Evolutionary conservation across 768 basidiomycete species (phyloP), one percentile per base, ranked within the genome.

Genomic region (Mrakia frigida): DNA sequence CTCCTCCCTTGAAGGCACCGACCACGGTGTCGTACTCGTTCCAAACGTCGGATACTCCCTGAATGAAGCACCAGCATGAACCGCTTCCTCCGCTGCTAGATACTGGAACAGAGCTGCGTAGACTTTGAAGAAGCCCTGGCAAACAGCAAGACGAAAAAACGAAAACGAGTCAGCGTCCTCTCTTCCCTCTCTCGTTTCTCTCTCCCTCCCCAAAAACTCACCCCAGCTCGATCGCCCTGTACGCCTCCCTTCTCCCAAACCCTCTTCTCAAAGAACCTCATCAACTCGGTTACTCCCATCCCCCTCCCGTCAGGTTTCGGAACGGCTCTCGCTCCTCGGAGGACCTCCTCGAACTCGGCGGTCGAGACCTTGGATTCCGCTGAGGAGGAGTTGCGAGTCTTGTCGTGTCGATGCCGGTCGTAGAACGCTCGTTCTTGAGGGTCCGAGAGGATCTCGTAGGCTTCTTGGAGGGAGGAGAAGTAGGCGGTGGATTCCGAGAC

Each of bases 391-490:
- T 16, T 81, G 76, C n/a, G n/a, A n/a, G n/a, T n/a, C n/a, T n/a
- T n/a, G n/a, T n/a, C n/a, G 25, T 81, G 80, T 6, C 79, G 65
- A 67, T 98, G 96, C 6, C 89, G 89, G 83, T 99, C 97, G 83
- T 99, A 99, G 92, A 94, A 99, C 61, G 97, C 94, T 80, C 97
- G 87, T 87, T 98, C 96, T 92, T 96, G 88, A 85, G 87, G 86
- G 82, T 80, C 72, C 67, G 59, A 65, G 56, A 78, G 43, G 63
- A 61, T 75, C 77, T 98, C 97, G 81, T 98, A 98, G 6, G 97
- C 97, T 81, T 96, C 92, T 80, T 98, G 97, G 11, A 99, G 84
- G 25, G 88, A 84, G 1, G 95, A 91, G 81, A 98, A 99, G 18
- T 90, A 88, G 79, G 91, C 86, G 0, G 94, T 98, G 0, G 97